Percentiles rank a stretch among this genome's conserved stretches.
Conservation (phyloP, 2,329 filamentous ascomycete genomes). For the Gremmenia infestans region DNA sequence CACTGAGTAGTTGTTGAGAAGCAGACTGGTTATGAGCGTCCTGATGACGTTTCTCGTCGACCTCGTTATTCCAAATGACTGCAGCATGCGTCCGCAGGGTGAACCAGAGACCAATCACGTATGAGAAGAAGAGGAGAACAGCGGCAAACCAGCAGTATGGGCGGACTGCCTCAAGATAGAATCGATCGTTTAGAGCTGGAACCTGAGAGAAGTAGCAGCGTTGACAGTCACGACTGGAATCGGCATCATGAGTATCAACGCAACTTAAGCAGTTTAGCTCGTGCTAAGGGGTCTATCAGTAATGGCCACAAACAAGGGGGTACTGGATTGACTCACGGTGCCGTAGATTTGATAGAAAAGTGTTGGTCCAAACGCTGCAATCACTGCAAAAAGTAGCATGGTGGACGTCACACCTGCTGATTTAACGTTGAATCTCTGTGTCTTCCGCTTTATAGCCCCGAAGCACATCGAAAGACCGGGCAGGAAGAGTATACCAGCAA, state of each 20-base stretch:
- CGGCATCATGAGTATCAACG: slow-evolving; percentile 40
- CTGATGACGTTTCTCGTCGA: slow-evolving; percentile 68
- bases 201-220: slow-evolving; percentile 91
- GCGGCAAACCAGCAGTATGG: slow-evolving; percentile 92
- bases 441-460: slow-evolving; percentile 95
- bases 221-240: slow-evolving; percentile 65
- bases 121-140: slow-evolving; percentile 80
- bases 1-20: slow-evolving; percentile 24
- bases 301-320: not conserved
- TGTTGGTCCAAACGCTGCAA: slow-evolving; percentile 91
- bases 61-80: slow-evolving; percentile 89
- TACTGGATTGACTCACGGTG: slow-evolving; percentile 50
- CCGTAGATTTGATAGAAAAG: slow-evolving; percentile 99
- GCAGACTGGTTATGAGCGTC: slow-evolving; percentile 36
- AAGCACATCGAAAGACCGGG: slow-evolving; percentile 98
- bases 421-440: slow-evolving; percentile 94
- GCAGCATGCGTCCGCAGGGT: slow-evolving; percentile 93
- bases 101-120: slow-evolving; percentile 91
- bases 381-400: slow-evolving; percentile 94
- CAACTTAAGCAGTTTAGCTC: slow-evolving; percentile 80
- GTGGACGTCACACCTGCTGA: slow-evolving; percentile 96
- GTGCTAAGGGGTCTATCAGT: slow-evolving; percentile 53
- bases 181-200: slow-evolving; percentile 77
- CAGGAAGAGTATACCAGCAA: slow-evolving; percentile 90
- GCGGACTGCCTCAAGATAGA: slow-evolving; percentile 84